These are phyloP conservation scores for Strobilomyces echinocephalus DNA, from an alignment of 768 basidiomycete species.

Conservation along the genomic window DNA sequence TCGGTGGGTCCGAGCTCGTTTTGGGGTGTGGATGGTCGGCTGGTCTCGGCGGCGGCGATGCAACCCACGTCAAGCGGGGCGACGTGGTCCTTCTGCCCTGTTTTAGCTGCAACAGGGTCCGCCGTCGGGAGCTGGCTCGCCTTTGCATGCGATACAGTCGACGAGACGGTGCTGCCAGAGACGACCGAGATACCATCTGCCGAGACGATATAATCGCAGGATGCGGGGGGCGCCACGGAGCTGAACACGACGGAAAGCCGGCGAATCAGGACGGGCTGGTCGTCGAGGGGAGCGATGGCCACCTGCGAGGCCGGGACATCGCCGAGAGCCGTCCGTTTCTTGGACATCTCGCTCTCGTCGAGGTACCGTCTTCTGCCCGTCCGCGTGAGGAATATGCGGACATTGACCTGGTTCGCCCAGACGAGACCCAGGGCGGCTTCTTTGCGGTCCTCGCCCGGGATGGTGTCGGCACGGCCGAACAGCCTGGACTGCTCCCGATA, in stretches of 20 bases:
- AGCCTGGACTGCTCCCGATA: slow-evolving; percentile 73
- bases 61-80: slow-evolving; percentile 36
- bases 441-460: slow-evolving; percentile 57
- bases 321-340: slow-evolving; percentile 22
- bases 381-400: slow-evolving; percentile 74
- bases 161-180: slow-evolving; percentile 21
- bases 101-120: not conserved
- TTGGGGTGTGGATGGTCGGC: slow-evolving; percentile 20
- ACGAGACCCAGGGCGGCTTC: slow-evolving; percentile 83
- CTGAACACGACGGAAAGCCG: slow-evolving; percentile 77
- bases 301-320: not conserved
- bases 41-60: slow-evolving; percentile 17
- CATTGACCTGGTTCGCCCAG: slow-evolving; percentile 93
- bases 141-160: not conserved
- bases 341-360: slow-evolving; percentile 30
- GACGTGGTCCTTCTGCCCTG: slow-evolving; percentile 16
- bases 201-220: slow-evolving; percentile 74
- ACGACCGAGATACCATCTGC: slow-evolving; percentile 47
- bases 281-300: slow-evolving; percentile 26
- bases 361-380: slow-evolving; percentile 65
- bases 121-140: slow-evolving; percentile 9
- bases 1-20: slow-evolving; percentile 18
- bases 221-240: slow-evolving; percentile 49
- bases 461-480: slow-evolving; percentile 64
- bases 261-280: slow-evolving; percentile 54